Conservation (phyloP, 768 basidiomycete species). For the Gloeophyllum trabeum region DNA sequence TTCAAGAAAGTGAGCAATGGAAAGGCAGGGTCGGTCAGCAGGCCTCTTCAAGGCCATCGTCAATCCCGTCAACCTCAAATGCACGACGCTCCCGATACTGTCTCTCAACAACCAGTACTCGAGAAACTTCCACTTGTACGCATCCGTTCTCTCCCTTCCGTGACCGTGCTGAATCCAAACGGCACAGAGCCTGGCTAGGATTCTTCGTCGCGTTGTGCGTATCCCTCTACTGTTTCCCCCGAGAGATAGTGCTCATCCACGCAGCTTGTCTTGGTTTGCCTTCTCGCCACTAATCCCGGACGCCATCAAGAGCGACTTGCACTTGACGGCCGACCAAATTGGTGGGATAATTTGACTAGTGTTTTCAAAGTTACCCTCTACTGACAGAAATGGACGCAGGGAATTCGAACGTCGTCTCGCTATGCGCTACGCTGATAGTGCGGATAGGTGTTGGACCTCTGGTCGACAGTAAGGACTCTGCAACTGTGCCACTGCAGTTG, state of each 20-base stretch:
- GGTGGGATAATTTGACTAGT: conserved; percentile 11
- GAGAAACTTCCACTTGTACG: conserved; percentile 38
- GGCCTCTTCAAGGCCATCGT: conserved; percentile 13
- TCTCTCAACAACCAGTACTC: conserved; percentile 35
- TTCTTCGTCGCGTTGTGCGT: conserved; percentile 39
- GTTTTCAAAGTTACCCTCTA: too few relatives aligned
- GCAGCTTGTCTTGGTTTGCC: conserved; percentile 39
- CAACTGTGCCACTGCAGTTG: background rate
- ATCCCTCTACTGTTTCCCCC: background rate
- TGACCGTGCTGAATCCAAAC: background rate
- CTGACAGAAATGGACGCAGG: too few relatives aligned
- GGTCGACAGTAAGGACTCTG: conserved; percentile 23
- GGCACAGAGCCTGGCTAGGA: conserved; percentile 21
- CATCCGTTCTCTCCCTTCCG: conserved; percentile 2
- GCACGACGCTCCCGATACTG: conserved; percentile 39
- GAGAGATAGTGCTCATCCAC: background rate
- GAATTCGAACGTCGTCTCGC: conserved; percentile 38
- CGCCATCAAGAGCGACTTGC: conserved; percentile 40
- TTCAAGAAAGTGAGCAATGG: too few relatives aligned
- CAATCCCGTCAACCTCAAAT: conserved; percentile 41
- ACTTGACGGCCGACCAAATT: conserved; percentile 33
- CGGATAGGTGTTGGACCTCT: conserved; percentile 39
- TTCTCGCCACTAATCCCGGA: conserved; percentile 51
- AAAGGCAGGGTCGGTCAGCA: too few relatives aligned
- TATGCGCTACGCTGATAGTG: conserved; percentile 35